Evolutionary conservation across 495 filamentous ascomycete species (phyloP).

Genomic region (Darksidea phi): DNA sequence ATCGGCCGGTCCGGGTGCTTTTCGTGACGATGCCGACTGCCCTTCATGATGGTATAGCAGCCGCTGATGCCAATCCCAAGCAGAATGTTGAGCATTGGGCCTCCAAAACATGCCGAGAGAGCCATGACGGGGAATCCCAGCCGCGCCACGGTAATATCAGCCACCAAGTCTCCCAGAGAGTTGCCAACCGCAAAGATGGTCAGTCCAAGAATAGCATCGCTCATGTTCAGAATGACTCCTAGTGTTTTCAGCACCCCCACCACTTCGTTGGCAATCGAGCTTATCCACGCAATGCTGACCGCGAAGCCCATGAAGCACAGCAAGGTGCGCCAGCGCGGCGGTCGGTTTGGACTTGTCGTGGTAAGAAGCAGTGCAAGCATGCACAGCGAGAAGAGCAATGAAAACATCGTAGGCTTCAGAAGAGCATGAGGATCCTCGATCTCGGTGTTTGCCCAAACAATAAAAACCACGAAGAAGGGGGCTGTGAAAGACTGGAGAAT

Average conservation of each 20-base stretch:
- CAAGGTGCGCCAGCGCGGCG: constrained; percentile 66
- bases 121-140: constrained; percentile 98
- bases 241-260: constrained; percentile 93
- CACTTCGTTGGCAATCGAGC: constrained; percentile 92
- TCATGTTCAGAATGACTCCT: constrained; percentile 88
- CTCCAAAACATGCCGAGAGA: constrained; percentile 90
- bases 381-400: constrained; percentile 67
- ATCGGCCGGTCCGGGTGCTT: constrained; percentile 58
- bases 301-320: constrained; percentile 89
- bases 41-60: constrained; percentile 72
- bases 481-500: constrained; percentile 81
- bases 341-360: constrained; percentile 55
- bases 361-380: constrained; percentile 63
- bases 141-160: constrained; percentile 88
- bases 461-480: constrained; percentile 75
- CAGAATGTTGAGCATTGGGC: constrained; percentile 96
- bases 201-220: constrained; percentile 90
- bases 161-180: constrained; percentile 89
- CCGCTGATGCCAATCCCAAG: constrained; percentile 89
- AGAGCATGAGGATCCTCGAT: constrained; percentile 54
- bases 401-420: constrained; percentile 63
- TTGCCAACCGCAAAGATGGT: constrained; percentile 98
- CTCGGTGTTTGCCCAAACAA: constrained; percentile 70
- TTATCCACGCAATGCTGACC: constrained; percentile 92
- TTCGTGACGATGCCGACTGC: constrained; percentile 53